Base-by-base conservation (phyloP, 1,284 basidiomycete species). In the Pseudozyma hubeiensis region DNA sequence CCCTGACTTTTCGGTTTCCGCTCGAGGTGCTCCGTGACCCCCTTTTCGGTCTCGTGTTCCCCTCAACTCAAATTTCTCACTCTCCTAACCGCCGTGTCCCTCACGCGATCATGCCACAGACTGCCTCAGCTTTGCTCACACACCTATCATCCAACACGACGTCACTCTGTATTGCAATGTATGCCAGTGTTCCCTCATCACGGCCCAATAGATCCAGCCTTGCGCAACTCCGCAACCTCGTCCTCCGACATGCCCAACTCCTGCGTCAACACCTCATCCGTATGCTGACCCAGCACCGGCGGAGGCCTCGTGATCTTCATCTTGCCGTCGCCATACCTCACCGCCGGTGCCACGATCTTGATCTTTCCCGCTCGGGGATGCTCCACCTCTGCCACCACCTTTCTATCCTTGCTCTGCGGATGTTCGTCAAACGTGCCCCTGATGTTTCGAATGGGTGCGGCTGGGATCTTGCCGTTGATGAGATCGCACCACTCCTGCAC, bases 281-380 rank as follows among this genome's bases (percentile, higher is more conserved):
- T 85, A 65, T 86, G 85, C 67, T 86, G 78, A 8, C 83, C 81
- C 8, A 86, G 66, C 4, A 85, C 85, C 0, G 81, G 81, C 29
- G 82, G 80, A 5, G 79, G 61, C 16, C 74, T 46, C 0, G 64
- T 67, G 29, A 82, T 63, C 59, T 69, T 59, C 85, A 86, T 85
- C 60, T 91, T 90, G 80, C 89, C 86, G 4, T 93, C 93, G 79
- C 96, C 93, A 86, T 96, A 97, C 16, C 88, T 87, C 39, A 97
- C 93, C 0, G 94, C 90, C 3, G 94, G 93, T 1, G 90, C 90
- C 4, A 94, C 91, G 61, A 97, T 87, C 85, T 93, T 94, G 84
- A 97, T 88, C 79, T 87, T 91, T 9, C 95, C 94, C 7, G 91
- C 89, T 43, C 91, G 87, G 30, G 91, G 90, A 63, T 80, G 83